phyloP scores from a whole-genome alignment of 805 yeast genomes.

The Teunomyces atbi region DNA sequence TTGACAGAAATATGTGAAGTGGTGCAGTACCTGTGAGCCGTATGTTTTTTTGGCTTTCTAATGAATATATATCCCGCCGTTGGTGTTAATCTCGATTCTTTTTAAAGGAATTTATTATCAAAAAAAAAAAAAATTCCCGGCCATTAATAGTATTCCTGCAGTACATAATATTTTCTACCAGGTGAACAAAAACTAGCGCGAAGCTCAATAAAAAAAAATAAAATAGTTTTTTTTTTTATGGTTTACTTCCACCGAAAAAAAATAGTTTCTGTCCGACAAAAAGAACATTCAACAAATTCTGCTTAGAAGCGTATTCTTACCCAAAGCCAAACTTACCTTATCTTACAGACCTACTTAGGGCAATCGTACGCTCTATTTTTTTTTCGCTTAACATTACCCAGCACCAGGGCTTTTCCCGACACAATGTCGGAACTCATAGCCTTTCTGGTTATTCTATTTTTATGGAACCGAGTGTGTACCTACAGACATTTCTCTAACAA shows the following conservation, averaged over 20 bases:
- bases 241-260: constrained; percentile 1
- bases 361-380: background rate
- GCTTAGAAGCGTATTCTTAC: background rate
- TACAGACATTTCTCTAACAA: too few relatives aligned
- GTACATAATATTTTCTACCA: background rate
- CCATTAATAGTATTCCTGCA: background rate
- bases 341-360: background rate
- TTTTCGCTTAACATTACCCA: background rate
- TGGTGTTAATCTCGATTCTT: constrained; percentile 3
- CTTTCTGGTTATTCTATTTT: background rate
- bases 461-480: background rate
- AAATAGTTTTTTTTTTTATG: background rate
- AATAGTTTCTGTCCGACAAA: constrained; percentile 2
- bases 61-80: constrained; percentile 1
- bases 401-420: background rate
- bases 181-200: constrained; percentile 2
- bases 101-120: constrained; percentile 2
- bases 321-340: background rate
- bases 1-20: background rate
- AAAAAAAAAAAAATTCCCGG: constrained; percentile 1
- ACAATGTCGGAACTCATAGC: background rate
- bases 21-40: background rate
- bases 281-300: constrained; percentile 3
- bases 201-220: background rate
- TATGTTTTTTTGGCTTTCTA: background rate